Base-by-base conservation (phyloP, 2,329 filamentous ascomycete genomes). In the Zymoseptoria crescenta region DNA sequence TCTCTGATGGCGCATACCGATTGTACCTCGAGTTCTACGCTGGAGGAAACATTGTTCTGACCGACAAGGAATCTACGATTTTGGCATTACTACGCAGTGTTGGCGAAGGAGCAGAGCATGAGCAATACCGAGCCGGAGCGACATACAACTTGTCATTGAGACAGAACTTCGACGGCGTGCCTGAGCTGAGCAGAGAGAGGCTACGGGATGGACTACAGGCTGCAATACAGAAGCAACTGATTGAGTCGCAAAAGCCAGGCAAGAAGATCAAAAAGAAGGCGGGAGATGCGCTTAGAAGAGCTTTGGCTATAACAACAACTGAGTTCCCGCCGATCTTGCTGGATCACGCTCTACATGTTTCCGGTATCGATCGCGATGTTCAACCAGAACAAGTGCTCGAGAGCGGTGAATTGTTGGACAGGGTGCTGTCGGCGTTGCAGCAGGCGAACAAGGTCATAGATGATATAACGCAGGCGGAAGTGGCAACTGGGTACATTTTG, bases 1-100 rank as follows among this genome's bases (percentile, higher is more conserved):
- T 99, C 72, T 95, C 89, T 67, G 91, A 97, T 78, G 94, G 94
- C 9, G 82, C 87, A 66, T 96, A 95, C 72, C 82, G 87, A 49
- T 74, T 99, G 21, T 96, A 91, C 72, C 78, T 99, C 28, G 94
- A 99, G 75, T 99, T 99, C 77, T 99, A 96, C 72, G 93, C 94
- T 1, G 89, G 89, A 56, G 94, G 94, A 52, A 99, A 99, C 72
- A 87, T 99, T 61, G 90, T 99, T 62, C 80, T 99, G 56, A 96
- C 94, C 2, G 91, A 97, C 71, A 82, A 81, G 55, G 87, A 95
- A 24, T 78, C 92, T 56, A 94, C 87, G 63, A 92, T 97, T 57
- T 73, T 97, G 41, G 85, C 88, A 0, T 76, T 99, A 20, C 79
- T 94, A 65, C 85, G 94, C 57, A 87, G 88, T 63, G 93, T 97